A percentile compares a stretch with the other conserved stretches of the same genome.
Evolutionary conservation across 2,329 filamentous ascomycete genomes (phyloP).

Genomic region (Ophiostoma sp.): DNA sequence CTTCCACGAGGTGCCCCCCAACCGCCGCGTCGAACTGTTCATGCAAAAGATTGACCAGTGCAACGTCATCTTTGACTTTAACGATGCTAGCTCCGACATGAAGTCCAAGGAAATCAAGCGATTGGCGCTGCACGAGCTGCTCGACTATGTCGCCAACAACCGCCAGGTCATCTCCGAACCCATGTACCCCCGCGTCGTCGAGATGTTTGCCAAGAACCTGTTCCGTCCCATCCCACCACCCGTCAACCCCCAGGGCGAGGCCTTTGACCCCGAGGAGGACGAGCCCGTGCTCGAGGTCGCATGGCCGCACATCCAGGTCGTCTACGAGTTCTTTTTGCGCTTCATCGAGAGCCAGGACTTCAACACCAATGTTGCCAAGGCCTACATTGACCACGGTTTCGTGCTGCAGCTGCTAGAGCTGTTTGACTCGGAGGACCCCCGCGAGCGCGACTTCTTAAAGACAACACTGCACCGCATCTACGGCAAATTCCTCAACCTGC

Average conservation of each 20-base stretch:
- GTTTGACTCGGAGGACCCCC: slow-evolving; percentile 95
- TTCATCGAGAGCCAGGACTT: slow-evolving; percentile 99
- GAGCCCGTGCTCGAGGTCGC: slow-evolving; percentile 96
- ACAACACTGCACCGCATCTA: slow-evolving; percentile 97
- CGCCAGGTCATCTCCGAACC: slow-evolving; percentile 96
- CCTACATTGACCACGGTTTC: slow-evolving; percentile 97
- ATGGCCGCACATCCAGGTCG: slow-evolving; percentile 98
- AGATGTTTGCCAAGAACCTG: slow-evolving; percentile 98
- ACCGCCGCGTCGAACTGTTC: slow-evolving; percentile 90
- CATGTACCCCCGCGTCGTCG: slow-evolving; percentile 97
- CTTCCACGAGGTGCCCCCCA: slow-evolving; percentile 95
- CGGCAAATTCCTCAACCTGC: slow-evolving; percentile 95
- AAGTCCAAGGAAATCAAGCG: slow-evolving; percentile 99
- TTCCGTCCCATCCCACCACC: slow-evolving; percentile 96
- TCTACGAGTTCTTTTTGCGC: slow-evolving; percentile 97
- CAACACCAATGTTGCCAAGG: slow-evolving; percentile 99
- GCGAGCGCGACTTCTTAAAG: slow-evolving; percentile 95
- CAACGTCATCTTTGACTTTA: slow-evolving; percentile 99
- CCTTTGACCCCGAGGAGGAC: slow-evolving; percentile 97
- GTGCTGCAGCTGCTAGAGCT: slow-evolving; percentile 94
- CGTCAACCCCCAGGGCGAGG: slow-evolving; percentile 95
- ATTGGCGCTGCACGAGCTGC: slow-evolving; percentile 85
- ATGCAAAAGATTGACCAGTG: slow-evolving; percentile 99
- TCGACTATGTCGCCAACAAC: slow-evolving; percentile 98
- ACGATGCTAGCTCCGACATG: slow-evolving; percentile 96